Evolutionary conservation across 2,329 filamentous ascomycete genomes (phyloP).

Genomic region (Stenocarpella maydis): DNA sequence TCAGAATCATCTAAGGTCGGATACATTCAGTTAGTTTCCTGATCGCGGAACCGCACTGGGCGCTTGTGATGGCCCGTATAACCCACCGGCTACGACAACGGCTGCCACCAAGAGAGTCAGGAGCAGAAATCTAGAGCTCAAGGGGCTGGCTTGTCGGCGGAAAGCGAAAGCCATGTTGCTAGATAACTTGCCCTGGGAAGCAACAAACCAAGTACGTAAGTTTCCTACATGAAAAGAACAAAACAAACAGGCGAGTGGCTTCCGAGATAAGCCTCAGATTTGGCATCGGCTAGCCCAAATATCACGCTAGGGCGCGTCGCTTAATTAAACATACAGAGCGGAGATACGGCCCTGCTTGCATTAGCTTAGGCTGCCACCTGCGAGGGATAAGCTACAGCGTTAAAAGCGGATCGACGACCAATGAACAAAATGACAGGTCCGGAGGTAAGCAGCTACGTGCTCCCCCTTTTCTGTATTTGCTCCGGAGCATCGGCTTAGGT

Average conservation of each 20-base stretch:
- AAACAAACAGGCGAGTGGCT: not conserved
- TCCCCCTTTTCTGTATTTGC: not conserved
- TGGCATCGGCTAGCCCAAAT: not conserved
- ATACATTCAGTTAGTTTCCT: not conserved
- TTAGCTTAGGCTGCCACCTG: constrained; percentile 10
- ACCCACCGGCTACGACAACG: not conserved
- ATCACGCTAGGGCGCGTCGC: not conserved
- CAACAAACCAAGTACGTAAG: not conserved
- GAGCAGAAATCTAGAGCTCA: not conserved
- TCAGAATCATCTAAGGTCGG: not conserved
- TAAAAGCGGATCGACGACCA: not conserved
- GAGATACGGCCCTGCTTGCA: not conserved
- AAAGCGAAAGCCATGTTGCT: not conserved
- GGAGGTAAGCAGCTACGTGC: not conserved
- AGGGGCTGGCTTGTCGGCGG: not conserved
- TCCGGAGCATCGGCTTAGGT: not conserved
- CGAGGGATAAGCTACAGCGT: not conserved
- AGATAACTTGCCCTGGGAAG: not conserved
- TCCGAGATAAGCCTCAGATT: not conserved
- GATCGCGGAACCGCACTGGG: not conserved
- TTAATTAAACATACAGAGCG: not conserved
- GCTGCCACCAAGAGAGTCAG: not conserved
- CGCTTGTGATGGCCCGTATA: not conserved
- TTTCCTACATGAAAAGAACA: not conserved
- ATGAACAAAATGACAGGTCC: not conserved